Percentiles rank a stretch among this genome's conserved stretches.
Evolutionary conservation across 768 basidiomycete species (phyloP).

Genomic region (Boletus bicolor): DNA sequence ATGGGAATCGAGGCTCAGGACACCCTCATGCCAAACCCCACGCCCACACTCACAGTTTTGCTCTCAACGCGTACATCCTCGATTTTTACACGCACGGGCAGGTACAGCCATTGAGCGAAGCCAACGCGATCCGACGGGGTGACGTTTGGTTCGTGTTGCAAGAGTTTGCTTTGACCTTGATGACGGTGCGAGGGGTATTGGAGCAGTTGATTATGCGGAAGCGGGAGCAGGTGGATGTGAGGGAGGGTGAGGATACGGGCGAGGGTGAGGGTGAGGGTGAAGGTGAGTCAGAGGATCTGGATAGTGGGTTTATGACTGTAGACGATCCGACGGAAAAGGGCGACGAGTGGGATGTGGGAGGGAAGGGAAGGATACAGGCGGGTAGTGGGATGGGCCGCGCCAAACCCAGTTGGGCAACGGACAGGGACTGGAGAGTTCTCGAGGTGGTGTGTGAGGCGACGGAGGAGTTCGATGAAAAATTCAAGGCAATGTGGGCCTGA

Average conservation of each 20-base stretch:
- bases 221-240: constrained; percentile 11
- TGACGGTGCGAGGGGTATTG: constrained; percentile 47
- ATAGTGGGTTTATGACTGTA: constrained; percentile 33
- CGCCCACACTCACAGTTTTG: constrained; percentile 10
- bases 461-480: constrained; percentile 56
- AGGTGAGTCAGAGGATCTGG: constrained; percentile 18
- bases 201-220: constrained; percentile 42
- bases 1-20: background rate
- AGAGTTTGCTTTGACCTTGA: constrained; percentile 53
- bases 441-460: constrained; percentile 42
- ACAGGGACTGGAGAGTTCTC: constrained; percentile 56
- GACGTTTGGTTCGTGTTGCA: constrained; percentile 66
- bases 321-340: constrained; percentile 30
- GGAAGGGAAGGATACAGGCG: background rate
- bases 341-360: constrained; percentile 20
- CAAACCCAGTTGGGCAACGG: constrained; percentile 38
- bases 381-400: constrained; percentile 5
- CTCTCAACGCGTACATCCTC: constrained; percentile 61
- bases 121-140: constrained; percentile 58
- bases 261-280: constrained; percentile 15
- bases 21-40: background rate
- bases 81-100: constrained; percentile 73
- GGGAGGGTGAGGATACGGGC: constrained; percentile 13
- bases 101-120: constrained; percentile 40
- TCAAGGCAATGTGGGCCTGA: constrained; percentile 60